Percentiles rank a stretch among this genome's conserved stretches.
These are phyloP conservation scores for Solanum chaucha DNA, from an alignment of 257 asterid genomes.

Conservation along the genomic window DNA sequence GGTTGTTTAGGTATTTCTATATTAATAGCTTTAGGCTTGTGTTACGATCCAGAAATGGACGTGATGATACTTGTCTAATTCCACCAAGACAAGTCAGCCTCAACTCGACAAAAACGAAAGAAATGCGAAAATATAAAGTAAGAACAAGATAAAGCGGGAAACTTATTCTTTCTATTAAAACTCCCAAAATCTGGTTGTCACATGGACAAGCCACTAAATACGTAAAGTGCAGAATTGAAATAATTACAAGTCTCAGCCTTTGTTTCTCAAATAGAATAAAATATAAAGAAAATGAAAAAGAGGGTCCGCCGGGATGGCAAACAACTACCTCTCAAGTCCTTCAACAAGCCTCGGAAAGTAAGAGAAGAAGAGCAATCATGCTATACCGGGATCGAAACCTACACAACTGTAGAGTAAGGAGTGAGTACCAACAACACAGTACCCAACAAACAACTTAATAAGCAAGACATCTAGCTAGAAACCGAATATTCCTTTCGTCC, in stretches of 20 bases:
- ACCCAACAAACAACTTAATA: neutral
- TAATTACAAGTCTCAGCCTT: neutral
- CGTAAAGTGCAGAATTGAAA: neutral
- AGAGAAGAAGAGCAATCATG: neutral
- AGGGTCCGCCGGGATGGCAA: neutral
- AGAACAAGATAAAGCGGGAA: neutral
- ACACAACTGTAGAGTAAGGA: neutral
- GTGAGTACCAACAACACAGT: neutral
- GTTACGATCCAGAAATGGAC: neutral
- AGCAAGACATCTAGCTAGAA: neutral
- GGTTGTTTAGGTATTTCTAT: neutral
- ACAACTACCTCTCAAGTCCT: neutral
- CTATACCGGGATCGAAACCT: neutral
- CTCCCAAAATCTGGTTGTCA: neutral
- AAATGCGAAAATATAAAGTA: no score
- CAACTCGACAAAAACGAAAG: neutral
- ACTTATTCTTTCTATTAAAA: neutral
- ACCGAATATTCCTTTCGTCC: neutral
- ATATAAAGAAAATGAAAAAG: neutral
- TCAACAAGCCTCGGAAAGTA: neutral
- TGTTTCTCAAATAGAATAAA: neutral
- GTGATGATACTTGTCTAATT: neutral
- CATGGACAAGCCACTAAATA: neutral
- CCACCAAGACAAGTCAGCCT: no score
- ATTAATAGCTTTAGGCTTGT: neutral